Evolutionary conservation across 2,329 filamentous ascomycete species (phyloP).

Genomic region (Penicillium nordicum): DNA sequence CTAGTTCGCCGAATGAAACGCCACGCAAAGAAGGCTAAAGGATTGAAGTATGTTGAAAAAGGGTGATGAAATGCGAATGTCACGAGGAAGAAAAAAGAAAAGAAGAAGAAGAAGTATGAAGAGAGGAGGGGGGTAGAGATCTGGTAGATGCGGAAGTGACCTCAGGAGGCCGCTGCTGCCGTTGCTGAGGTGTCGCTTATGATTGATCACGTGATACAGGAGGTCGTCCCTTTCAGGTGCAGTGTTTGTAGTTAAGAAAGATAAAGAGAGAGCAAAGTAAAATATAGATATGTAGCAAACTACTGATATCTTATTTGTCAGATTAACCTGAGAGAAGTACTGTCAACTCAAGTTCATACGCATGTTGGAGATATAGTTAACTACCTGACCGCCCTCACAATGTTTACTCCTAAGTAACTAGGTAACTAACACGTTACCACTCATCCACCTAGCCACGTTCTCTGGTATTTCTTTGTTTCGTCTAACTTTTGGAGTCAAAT

Average conservation of each 20-base stretch:
- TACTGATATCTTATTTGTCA: neutral
- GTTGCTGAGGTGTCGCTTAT: conserved; percentile 44
- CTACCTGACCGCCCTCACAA: conserved; percentile 1
- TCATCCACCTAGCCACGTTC: neutral
- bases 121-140: conserved; percentile 19
- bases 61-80: conserved; percentile 8
- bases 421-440: neutral
- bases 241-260: neutral
- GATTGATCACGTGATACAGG: conserved; percentile 34
- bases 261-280: neutral
- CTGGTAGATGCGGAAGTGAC: conserved; percentile 37
- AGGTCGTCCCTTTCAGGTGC: conserved; percentile 1
- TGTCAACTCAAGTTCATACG: neutral
- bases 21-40: conserved; percentile 33
- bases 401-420: neutral
- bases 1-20: conserved; percentile 43
- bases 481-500: neutral
- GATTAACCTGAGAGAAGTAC: neutral
- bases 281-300: neutral
- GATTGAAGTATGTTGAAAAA: conserved; percentile 18
- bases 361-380: neutral
- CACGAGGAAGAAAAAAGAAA: conserved; percentile 20
- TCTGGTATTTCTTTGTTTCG: neutral
- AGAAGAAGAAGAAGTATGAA: conserved; percentile 16
- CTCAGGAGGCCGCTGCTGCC: conserved; percentile 40